These are phyloP conservation scores for Bacidia rubella DNA, from an alignment of 495 filamentous ascomycete species.

Conservation along the genomic window DNA sequence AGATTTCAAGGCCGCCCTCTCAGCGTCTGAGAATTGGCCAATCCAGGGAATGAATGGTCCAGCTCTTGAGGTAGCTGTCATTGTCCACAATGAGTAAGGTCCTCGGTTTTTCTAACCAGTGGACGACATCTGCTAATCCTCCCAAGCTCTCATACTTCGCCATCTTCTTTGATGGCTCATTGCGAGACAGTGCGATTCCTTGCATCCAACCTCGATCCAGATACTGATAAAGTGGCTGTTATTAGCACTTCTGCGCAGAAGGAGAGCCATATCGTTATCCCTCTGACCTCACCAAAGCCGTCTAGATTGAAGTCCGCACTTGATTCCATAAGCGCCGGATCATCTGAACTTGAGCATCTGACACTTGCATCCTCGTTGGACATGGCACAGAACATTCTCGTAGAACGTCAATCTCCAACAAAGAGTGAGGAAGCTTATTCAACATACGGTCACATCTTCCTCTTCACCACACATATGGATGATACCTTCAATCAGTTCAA, in stretches of 20 bases:
- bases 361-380: background rate
- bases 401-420: background rate
- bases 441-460: slow-evolving; percentile 19
- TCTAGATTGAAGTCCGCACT: slow-evolving; percentile 11
- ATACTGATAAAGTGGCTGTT: slow-evolving; percentile 15
- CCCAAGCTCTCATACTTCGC: slow-evolving; percentile 15
- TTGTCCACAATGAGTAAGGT: slow-evolving; percentile 18
- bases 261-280: slow-evolving; percentile 10
- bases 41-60: background rate
- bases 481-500: slow-evolving; percentile 6
- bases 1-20: slow-evolving; percentile 11
- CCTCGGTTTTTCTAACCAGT: background rate
- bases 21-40: background rate
- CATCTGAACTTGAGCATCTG: slow-evolving; percentile 1
- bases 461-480: slow-evolving; percentile 15
- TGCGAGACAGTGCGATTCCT: slow-evolving; percentile 17
- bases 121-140: background rate
- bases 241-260: slow-evolving; percentile 8
- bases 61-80: slow-evolving; percentile 14
- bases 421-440: background rate
- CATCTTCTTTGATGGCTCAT: slow-evolving; percentile 15
- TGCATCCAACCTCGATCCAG: slow-evolving; percentile 12
- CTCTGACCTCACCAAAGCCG: slow-evolving; percentile 5
- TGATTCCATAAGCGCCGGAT: slow-evolving; percentile 12
- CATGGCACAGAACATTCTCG: background rate